Percentiles rank a stretch among this genome's conserved stretches.
These are phyloP conservation scores for Coix lacrymajobi DNA, from an alignment of 176 grass and related monocot genomes.

Conservation along the genomic window DNA sequence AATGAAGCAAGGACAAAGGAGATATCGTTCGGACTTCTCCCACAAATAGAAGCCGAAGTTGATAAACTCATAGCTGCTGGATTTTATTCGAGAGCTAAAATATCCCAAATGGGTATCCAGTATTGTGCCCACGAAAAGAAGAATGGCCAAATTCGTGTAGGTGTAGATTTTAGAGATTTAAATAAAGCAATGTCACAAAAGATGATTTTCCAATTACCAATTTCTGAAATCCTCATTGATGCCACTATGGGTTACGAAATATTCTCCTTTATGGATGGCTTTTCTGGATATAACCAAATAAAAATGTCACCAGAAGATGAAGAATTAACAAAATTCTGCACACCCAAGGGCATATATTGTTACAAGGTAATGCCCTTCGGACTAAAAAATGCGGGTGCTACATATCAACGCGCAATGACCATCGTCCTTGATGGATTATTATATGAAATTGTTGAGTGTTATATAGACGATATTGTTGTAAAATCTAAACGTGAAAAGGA, in stretches of 20 bases:
- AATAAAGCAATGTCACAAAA: no score
- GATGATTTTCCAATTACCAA: no score
- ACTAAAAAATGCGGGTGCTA: no score
- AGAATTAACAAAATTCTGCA: no score
- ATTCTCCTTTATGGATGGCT: no score
- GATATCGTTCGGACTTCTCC: not conserved
- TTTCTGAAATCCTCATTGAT: not conserved
- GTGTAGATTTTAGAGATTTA: not conserved
- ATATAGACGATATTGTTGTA: not conserved
- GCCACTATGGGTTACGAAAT: not conserved
- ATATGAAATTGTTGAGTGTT: not conserved
- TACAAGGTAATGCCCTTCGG: no score
- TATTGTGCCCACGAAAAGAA: not conserved
- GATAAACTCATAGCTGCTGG: not conserved
- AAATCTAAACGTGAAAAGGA: not conserved
- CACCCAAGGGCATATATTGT: no score
- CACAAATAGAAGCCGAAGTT: no score
- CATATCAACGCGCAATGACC: no score
- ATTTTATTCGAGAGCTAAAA: not conserved
- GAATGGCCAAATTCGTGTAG: not conserved
- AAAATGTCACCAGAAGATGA: no score
- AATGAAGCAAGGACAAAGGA: not conserved
- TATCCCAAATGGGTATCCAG: not conserved
- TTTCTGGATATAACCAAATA: not conserved
- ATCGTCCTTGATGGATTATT: not conserved